Conservation (phyloP, 176 grass and related monocot genomes). For the Eragrostis curvula region DNA sequence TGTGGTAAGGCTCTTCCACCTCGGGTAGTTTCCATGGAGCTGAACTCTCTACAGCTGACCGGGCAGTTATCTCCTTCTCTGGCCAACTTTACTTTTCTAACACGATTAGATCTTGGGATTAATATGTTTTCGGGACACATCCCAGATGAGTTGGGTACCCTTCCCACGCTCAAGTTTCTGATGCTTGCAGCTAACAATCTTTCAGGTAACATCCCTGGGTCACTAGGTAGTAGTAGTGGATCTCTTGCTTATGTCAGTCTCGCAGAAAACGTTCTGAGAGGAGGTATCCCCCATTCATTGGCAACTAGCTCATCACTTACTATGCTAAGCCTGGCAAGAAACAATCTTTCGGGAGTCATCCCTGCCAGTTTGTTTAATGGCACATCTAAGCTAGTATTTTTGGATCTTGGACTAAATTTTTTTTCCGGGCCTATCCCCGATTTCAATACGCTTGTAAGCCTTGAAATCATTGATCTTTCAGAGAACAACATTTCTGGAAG, state of each 20-base stretch:
- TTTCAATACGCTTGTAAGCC: background rate
- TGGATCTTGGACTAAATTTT: background rate
- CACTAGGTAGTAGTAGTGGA: too few species aligned
- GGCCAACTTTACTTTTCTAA: conserved; percentile 50
- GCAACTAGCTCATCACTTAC: background rate
- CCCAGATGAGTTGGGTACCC: too few species aligned
- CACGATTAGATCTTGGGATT: conserved; percentile 6
- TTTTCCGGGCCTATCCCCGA: background rate
- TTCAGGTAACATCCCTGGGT: too few species aligned
- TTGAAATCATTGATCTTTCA: background rate
- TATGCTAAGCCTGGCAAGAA: background rate
- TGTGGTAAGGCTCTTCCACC: background rate
- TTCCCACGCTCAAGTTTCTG: too few species aligned
- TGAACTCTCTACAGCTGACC: background rate
- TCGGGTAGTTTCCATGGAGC: conserved; percentile 20
- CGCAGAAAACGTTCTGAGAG: too few species aligned
- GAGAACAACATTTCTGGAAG: background rate
- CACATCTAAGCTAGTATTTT: background rate
- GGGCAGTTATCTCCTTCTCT: conserved; percentile 28
- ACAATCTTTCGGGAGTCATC: background rate
- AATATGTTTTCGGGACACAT: background rate
- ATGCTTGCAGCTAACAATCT: too few species aligned
- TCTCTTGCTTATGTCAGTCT: too few species aligned
- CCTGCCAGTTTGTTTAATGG: background rate
- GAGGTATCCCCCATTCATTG: background rate